phyloP scores from a whole-genome alignment of 1,284 basidiomycete species.

The Salmacisia buchloeana region DNA sequence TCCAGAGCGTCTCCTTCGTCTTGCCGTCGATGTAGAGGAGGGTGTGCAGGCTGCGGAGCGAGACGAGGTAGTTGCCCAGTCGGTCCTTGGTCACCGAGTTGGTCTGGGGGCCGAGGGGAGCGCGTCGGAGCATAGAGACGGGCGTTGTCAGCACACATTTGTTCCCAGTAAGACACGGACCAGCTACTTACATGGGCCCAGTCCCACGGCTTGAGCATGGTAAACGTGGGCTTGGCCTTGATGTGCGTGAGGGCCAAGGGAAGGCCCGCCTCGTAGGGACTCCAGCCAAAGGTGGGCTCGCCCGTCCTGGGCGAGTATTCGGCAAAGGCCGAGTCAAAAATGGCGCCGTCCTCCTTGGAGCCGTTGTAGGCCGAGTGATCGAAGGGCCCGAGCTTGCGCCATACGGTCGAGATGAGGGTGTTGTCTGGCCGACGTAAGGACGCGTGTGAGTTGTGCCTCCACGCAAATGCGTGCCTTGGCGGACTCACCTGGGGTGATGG shows the following conservation, averaged over 20 bases:
- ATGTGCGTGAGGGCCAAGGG: background rate
- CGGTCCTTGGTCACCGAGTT: slow-evolving; percentile 6
- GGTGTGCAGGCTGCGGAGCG: slow-evolving; percentile 13
- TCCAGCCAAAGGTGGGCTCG: slow-evolving; percentile 1
- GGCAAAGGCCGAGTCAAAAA: background rate
- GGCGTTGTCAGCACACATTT: background rate
- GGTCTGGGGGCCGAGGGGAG: background rate
- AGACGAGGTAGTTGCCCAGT: slow-evolving; percentile 21
- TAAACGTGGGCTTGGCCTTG: background rate
- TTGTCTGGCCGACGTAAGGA: background rate
- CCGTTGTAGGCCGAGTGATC: background rate
- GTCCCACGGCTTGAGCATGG: background rate
- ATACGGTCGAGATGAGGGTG: background rate
- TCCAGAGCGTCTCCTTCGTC: background rate
- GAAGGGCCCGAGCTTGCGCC: background rate
- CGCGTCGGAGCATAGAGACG: background rate
- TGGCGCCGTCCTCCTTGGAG: background rate
- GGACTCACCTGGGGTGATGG: background rate
- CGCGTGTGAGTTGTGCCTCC: background rate
- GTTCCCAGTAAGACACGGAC: background rate
- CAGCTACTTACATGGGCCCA: slow-evolving; percentile 1
- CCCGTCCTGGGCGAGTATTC: background rate
- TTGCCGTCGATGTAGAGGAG: slow-evolving; percentile 6
- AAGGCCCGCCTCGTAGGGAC: background rate
- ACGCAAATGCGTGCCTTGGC: background rate